phyloP scores from a whole-genome alignment of 257 asterid species.

The Anisodus acutangulus region DNA sequence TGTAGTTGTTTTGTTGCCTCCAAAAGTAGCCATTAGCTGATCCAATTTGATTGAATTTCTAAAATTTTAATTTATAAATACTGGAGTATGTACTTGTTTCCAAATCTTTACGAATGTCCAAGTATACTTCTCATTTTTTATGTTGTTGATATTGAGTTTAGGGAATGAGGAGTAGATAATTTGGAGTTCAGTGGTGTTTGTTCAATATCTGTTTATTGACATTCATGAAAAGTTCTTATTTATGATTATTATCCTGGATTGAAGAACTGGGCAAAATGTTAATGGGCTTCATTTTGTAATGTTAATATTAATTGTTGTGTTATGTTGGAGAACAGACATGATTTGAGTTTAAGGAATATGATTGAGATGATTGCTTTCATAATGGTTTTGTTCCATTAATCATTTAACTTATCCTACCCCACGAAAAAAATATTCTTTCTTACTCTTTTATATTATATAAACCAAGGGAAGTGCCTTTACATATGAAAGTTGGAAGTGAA shows the following conservation, averaged over 20 bases:
- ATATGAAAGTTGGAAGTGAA: too few relatives aligned
- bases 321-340: not conserved
- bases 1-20: not conserved
- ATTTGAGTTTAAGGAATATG: not conserved
- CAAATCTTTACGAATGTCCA: not conserved
- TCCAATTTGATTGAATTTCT: conserved; percentile 8
- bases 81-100: not conserved
- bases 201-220: not conserved
- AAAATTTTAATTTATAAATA: not conserved
- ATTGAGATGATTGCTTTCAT: not conserved
- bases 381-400: not conserved
- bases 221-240: not conserved
- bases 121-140: not conserved
- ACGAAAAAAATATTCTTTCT: not conserved
- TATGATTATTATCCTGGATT: not conserved
- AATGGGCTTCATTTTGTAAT: not conserved
- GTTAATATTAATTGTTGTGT: not conserved
- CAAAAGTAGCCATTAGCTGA: not conserved
- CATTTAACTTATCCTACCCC: not conserved
- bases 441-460: too few relatives aligned
- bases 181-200: not conserved
- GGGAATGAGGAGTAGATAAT: not conserved
- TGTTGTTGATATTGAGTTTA: too few relatives aligned
- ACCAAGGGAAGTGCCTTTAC: too few relatives aligned
- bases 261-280: not conserved